phyloP scores from a whole-genome alignment of 2,329 filamentous ascomycete species.

The Penicillium sp. region DNA sequence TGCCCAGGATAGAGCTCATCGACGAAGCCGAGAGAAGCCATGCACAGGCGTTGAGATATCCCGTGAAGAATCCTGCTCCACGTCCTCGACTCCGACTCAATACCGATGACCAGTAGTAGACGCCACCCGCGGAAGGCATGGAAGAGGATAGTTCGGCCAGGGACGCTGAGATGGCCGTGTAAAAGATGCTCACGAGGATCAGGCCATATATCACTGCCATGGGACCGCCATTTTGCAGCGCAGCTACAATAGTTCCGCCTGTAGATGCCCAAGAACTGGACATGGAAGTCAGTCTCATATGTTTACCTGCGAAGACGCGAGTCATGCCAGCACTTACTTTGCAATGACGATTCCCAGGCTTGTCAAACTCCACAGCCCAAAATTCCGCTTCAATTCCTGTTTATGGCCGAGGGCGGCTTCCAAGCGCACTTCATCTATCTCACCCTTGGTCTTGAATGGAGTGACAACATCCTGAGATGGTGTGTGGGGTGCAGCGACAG shows the following conservation, averaged over 20 bases:
- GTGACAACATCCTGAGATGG: constrained; percentile 7
- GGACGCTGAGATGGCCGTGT: constrained; percentile 56
- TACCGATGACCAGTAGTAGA: constrained; percentile 61
- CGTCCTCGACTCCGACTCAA: constrained; percentile 52
- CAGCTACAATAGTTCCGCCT: constrained; percentile 57
- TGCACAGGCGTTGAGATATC: constrained; percentile 37
- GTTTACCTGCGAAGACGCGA: background rate
- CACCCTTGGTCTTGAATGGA: constrained; percentile 7
- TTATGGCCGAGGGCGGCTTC: constrained; percentile 50
- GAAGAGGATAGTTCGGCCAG: constrained; percentile 59
- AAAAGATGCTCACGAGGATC: constrained; percentile 49
- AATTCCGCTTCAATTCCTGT: constrained; percentile 62
- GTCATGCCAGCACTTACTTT: constrained; percentile 21
- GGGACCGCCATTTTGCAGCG: constrained; percentile 61
- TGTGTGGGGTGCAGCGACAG: background rate
- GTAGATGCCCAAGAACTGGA: constrained; percentile 61
- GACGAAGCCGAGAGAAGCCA: constrained; percentile 36
- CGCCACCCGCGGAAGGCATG: constrained; percentile 55
- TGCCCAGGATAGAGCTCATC: constrained; percentile 35
- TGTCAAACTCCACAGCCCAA: constrained; percentile 56
- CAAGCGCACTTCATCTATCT: constrained; percentile 26
- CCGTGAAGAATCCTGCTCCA: constrained; percentile 43
- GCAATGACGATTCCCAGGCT: constrained; percentile 59
- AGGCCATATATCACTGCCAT: constrained; percentile 63
- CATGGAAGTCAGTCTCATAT: background rate